These are phyloP conservation scores for Lithospermum erythrorhizon DNA, from an alignment of 257 asterid genomes.

Conservation along the genomic window DNA sequence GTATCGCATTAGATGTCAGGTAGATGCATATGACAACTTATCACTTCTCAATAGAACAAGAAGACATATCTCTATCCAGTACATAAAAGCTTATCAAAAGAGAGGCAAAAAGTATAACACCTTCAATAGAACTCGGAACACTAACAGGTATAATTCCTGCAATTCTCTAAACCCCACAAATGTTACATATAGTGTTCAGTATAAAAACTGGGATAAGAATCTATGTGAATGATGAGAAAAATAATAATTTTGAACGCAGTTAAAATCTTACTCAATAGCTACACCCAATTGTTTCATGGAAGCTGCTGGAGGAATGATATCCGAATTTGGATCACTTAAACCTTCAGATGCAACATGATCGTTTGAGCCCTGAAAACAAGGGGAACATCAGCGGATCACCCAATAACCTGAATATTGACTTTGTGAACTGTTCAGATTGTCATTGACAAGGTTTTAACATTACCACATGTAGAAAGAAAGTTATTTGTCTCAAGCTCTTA, in stretches of 20 bases:
- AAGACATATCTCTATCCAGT: neutral
- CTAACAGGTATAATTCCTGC: neutral
- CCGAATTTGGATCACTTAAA: constrained; percentile 32
- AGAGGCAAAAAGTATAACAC: neutral
- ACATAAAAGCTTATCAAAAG: neutral
- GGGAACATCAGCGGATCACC: neutral
- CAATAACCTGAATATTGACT: neutral
- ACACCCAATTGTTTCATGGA: constrained; percentile 79
- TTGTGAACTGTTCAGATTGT: neutral
- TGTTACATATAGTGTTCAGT: neutral
- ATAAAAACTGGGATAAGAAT: neutral
- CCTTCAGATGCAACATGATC: constrained; percentile 30
- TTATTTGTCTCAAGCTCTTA: neutral
- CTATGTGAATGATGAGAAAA: neutral
- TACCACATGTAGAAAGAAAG: neutral
- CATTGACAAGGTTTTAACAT: neutral
- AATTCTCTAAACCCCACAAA: neutral
- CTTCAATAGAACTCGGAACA: neutral
- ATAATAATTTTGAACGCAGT: neutral
- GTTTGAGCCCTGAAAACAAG: constrained; percentile 42
- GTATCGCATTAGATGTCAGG: neutral
- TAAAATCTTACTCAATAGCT: constrained; percentile 68
- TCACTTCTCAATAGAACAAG: neutral
- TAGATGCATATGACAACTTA: neutral
- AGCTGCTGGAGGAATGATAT: constrained; percentile 57